Base-by-base conservation (phyloP, 176 grass and related monocot species). In the Avena insularis region DNA sequence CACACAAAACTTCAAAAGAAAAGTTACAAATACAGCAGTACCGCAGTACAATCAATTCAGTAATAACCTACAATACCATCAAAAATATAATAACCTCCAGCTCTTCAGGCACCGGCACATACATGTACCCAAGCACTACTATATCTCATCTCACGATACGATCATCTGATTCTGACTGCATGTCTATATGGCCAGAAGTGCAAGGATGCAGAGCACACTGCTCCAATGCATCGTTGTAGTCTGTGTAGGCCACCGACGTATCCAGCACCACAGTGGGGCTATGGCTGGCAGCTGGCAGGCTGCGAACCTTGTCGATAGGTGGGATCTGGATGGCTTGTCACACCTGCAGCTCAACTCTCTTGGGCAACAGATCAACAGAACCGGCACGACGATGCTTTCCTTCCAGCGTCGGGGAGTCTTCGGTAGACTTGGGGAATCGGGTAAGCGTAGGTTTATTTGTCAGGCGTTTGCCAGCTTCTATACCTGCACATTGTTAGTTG, bases 321-420 rank as follows among this genome's bases (percentile, higher is more conserved):
- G 8, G 15, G 15, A 3, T 38, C 74, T 38, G 17, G 48, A 50
- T 79, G 80, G 84, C 20, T 58, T 72, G 4, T 90, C 78, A 92
- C 20, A 25, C 67, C 83, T 88, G 35, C 20, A 88, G 73, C 84
- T 88, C 61, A 29, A 83, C 83, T 81, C 84, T 90, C 14, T 81
- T 90, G 7, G 83, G 61, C 81, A 87, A 60, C 38, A 50, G 71
- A 82, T 88, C 60, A 6, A 80, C 79, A 20, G 87, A 45, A 57
- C 77, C 75, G 17, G 57, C 73, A 58, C 49, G 79, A 68, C 83
- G 69, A 63, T 88, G 76, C 46, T 83, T 90, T 71, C 27, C 43
- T 68, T 80, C 75, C 13, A 62, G 60, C 12, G 48, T 59, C 4
- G 81, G 79, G 71, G 61, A 19, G 86, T 59, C 75, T 68, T 77